These are phyloP conservation scores for Colletotrichum liaoningense DNA, from an alignment of 2,329 filamentous ascomycete genomes.

Conservation along the genomic window DNA sequence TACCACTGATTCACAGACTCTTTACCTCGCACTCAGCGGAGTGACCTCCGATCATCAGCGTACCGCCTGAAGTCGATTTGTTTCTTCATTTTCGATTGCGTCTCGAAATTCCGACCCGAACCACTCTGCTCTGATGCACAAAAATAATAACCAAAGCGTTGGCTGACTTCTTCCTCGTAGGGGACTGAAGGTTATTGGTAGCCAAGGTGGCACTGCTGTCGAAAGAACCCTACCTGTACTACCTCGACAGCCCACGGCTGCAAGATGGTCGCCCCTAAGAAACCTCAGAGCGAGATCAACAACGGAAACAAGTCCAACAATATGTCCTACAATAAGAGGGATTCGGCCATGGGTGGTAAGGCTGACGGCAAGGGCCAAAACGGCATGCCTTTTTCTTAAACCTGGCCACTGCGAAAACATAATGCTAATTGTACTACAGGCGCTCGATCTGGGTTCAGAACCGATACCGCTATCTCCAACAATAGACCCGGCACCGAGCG, in stretches of 20 bases:
- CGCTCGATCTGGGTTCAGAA: constrained; percentile 78
- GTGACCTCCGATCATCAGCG: not conserved
- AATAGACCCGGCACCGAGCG: constrained; percentile 77
- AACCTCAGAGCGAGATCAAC: constrained; percentile 32
- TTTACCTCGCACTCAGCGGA: not conserved
- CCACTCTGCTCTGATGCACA: not conserved
- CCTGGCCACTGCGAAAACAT: not conserved
- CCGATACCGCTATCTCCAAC: constrained; percentile 89
- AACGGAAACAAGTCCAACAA: constrained; percentile 37
- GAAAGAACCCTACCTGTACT: constrained; percentile 25
- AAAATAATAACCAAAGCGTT: not conserved
- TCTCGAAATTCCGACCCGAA: not conserved
- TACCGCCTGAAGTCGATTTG: not conserved
- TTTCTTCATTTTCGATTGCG: not conserved
- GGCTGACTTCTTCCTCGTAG: constrained; percentile 23
- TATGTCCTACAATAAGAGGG: constrained; percentile 55
- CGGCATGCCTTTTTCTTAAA: constrained; percentile 44
- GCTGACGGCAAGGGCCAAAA: constrained; percentile 51
- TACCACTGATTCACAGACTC: not conserved
- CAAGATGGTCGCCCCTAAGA: constrained; percentile 34
- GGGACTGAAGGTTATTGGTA: constrained; percentile 25
- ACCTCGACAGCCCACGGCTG: constrained; percentile 21
- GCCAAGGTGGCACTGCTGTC: constrained; percentile 32
- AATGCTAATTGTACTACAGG: constrained; percentile 59
- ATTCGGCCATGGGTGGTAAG: constrained; percentile 46